Percentiles rank a stretch among this genome's conserved stretches.
phyloP scores from a whole-genome alignment of 2,329 filamentous ascomycete species.

The Verticillium dahliae region DNA sequence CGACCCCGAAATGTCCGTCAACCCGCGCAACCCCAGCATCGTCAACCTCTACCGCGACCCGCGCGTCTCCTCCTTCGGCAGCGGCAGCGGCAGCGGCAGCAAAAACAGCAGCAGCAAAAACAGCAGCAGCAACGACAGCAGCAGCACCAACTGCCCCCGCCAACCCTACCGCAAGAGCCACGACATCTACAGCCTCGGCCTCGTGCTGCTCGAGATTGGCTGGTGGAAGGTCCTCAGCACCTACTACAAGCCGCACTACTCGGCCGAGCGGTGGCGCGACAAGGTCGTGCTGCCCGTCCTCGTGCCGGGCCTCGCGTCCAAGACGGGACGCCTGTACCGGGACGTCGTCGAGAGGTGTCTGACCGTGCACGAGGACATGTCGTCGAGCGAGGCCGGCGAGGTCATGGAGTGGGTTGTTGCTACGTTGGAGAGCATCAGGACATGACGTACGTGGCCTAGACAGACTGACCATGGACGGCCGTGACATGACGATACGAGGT shows the following conservation, averaged over 20 bases:
- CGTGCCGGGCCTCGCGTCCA: conserved; percentile 32
- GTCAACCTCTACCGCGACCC: conserved; percentile 41
- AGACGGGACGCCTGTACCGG: conserved; percentile 31
- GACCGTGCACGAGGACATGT: conserved; percentile 27
- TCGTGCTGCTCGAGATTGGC: conserved; percentile 43
- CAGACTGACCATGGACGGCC: not conserved
- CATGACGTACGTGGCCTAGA: conserved; percentile 12
- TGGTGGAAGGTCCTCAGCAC: conserved; percentile 33
- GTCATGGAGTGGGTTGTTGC: conserved; percentile 35
- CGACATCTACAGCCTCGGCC: conserved; percentile 46
- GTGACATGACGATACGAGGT: not conserved
- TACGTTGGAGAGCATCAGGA: conserved; percentile 28
- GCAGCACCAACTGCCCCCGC: conserved; percentile 8
- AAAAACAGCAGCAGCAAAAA: no score
- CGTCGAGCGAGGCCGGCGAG: conserved; percentile 26
- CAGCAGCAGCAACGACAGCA: no score
- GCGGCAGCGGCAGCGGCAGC: not conserved
- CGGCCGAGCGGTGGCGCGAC: conserved; percentile 33
- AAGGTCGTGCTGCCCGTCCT: conserved; percentile 31
- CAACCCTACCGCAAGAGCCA: conserved; percentile 37
- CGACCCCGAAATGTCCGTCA: conserved; percentile 43
- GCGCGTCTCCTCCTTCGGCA: conserved; percentile 17
- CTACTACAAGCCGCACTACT: conserved; percentile 34
- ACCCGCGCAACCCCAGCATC: conserved; percentile 33
- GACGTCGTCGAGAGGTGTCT: conserved; percentile 35